Evolutionary conservation across 2,329 filamentous ascomycete species (phyloP).

Genomic region (Eutypella sp.): DNA sequence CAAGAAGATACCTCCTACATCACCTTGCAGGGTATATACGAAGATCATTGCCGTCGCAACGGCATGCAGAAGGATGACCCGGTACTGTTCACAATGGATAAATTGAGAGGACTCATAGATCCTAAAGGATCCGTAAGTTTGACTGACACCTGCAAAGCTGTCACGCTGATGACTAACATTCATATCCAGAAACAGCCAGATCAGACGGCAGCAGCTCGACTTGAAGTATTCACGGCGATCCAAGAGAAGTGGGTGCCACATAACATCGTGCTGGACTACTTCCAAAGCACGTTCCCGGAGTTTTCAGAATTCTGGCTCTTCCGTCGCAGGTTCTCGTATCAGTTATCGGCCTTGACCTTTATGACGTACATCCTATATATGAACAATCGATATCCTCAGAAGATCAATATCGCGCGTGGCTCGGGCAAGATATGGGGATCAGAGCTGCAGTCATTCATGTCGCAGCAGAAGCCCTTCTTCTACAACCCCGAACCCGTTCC

Average conservation of each 20-base stretch:
- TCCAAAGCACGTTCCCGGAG: slow-evolving; percentile 79
- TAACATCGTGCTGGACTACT: slow-evolving; percentile 79
- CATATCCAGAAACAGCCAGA: slow-evolving; percentile 58
- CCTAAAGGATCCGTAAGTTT: slow-evolving; percentile 55
- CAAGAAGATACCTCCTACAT: slow-evolving; percentile 95
- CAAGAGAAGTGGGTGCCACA: slow-evolving; percentile 89
- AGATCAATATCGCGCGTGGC: slow-evolving; percentile 82
- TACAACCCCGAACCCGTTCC: slow-evolving; percentile 93
- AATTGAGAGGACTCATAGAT: slow-evolving; percentile 72
- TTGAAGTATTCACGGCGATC: slow-evolving; percentile 92
- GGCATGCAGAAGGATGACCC: slow-evolving; percentile 92
- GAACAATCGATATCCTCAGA: slow-evolving; percentile 91
- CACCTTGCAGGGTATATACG: slow-evolving; percentile 89
- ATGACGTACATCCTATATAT: slow-evolving; percentile 99
- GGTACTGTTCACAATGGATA: slow-evolving; percentile 91
- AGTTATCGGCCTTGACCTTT: slow-evolving; percentile 90
- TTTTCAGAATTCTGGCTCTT: slow-evolving; percentile 98
- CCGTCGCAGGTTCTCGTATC: slow-evolving; percentile 93
- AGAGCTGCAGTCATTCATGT: slow-evolving; percentile 88
- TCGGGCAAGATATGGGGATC: slow-evolving; percentile 95
- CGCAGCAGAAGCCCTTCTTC: slow-evolving; percentile 78
- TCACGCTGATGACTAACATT: slow-evolving; percentile 11
- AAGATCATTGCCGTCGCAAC: slow-evolving; percentile 88
- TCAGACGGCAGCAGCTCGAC: slow-evolving; percentile 64
- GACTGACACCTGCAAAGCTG: neutral